A percentile compares a stretch with the other conserved stretches of the same genome.
phyloP scores from a whole-genome alignment of 169 alveolate species.

The Eimeria tenella region DNA sequence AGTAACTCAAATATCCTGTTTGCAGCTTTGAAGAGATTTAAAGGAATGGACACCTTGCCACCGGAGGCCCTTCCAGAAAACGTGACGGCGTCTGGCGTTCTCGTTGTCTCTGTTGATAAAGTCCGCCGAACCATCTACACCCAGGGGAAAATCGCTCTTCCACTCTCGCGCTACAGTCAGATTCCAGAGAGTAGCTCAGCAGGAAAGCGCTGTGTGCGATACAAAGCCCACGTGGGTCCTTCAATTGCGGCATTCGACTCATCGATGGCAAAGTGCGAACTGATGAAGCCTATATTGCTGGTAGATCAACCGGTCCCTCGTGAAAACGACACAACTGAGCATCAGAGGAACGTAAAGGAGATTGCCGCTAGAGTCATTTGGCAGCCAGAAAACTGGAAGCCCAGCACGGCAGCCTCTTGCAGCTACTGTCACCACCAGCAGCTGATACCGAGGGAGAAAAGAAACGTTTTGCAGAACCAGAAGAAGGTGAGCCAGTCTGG shows the following conservation, averaged over 20 bases:
- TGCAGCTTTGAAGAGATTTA: constrained; percentile 79
- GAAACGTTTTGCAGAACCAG: background rate
- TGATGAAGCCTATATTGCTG: background rate
- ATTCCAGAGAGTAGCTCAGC: background rate
- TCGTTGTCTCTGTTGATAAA: constrained; percentile 71
- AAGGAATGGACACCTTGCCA: constrained; percentile 80
- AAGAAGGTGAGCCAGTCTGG: too few species aligned
- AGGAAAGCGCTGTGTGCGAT: background rate
- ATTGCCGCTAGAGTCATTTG: constrained; percentile 25
- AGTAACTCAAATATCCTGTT: background rate
- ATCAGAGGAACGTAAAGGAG: constrained; percentile 31
- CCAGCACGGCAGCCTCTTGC: background rate
- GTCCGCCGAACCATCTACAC: constrained; percentile 40
- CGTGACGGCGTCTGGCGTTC: constrained; percentile 63
- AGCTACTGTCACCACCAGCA: background rate
- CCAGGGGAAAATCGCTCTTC: constrained; percentile 56
- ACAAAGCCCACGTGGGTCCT: background rate
- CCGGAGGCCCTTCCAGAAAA: constrained; percentile 80
- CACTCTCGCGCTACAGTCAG: constrained; percentile 25
- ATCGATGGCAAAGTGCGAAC: background rate
- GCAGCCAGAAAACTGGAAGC: constrained; percentile 66
- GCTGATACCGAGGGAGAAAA: background rate
- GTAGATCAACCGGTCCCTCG: constrained; percentile 21
- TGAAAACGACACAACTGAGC: constrained; percentile 5
- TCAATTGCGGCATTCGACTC: background rate